These are phyloP conservation scores for Hemileccinum rubropunctum DNA, from an alignment of 768 basidiomycete genomes.

Conservation along the genomic window DNA sequence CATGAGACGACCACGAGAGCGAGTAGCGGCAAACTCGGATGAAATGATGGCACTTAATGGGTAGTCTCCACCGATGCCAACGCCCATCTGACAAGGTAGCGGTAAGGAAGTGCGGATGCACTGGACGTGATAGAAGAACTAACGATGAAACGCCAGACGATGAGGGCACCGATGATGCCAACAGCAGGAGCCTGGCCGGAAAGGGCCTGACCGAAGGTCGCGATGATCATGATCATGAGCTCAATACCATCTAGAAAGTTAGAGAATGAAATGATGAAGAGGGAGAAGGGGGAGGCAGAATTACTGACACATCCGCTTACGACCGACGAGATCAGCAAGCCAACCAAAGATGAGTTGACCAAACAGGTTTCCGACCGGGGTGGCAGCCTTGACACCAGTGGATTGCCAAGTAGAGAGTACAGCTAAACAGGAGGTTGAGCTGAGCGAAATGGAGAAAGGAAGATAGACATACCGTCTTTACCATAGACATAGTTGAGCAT, in stretches of 20 bases:
- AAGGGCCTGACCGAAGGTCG: slow-evolving; percentile 77
- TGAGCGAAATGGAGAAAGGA: background rate
- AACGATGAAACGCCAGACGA: slow-evolving; percentile 82
- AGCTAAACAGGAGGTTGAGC: background rate
- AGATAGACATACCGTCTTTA: slow-evolving; percentile 7
- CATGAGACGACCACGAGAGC: slow-evolving; percentile 83
- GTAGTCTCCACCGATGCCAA: slow-evolving; percentile 90
- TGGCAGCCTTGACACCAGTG: slow-evolving; percentile 75
- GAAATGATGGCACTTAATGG: slow-evolving; percentile 84
- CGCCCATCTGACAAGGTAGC: slow-evolving; percentile 49
- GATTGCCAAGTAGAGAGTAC: slow-evolving; percentile 55
- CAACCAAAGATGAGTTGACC: slow-evolving; percentile 80
- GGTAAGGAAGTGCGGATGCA: background rate
- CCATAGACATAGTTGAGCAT: slow-evolving; percentile 88
- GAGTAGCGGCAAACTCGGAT: slow-evolving; percentile 81
- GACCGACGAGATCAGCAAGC: slow-evolving; percentile 74
- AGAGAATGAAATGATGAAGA: background rate
- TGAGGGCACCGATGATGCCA: slow-evolving; percentile 68
- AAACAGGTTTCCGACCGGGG: slow-evolving; percentile 70
- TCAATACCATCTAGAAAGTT: slow-evolving; percentile 42
- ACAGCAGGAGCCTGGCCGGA: slow-evolving; percentile 66
- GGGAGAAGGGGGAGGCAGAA: background rate
- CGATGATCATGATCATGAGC: slow-evolving; percentile 78
- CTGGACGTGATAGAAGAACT: slow-evolving; percentile 10
- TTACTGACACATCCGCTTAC: slow-evolving; percentile 74